A percentile compares a stretch with the other conserved stretches of the same genome.
Evolutionary conservation across 805 yeast genomes (phyloP).

Genomic region (Soucietia sequanensis): DNA sequence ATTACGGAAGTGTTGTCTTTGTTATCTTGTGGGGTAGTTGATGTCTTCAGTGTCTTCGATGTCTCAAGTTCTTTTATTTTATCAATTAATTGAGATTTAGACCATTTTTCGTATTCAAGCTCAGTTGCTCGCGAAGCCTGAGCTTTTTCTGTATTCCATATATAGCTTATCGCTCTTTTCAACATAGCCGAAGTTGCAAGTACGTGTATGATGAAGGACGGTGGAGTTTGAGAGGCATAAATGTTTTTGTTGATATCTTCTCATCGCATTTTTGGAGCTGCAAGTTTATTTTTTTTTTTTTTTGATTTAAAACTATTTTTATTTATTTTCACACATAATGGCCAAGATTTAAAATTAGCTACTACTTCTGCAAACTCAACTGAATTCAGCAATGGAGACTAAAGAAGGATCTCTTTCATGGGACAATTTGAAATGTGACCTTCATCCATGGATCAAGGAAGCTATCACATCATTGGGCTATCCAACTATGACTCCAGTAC

Average conservation of each 20-base stretch:
- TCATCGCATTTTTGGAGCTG: constrained; percentile 1
- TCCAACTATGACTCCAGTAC: constrained; percentile 91
- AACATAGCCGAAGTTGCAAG: no score
- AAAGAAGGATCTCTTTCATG: constrained; percentile 52
- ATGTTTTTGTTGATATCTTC: no score
- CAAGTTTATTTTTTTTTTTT: background rate
- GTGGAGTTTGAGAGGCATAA: no score
- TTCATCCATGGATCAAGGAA: constrained; percentile 69
- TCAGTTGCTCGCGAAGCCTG: constrained; percentile 5
- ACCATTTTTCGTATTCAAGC: constrained; percentile 58
- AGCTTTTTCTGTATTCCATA: constrained; percentile 18
- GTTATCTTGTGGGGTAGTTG: background rate
- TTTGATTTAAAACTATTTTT: no score
- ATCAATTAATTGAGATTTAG: constrained; percentile 60
- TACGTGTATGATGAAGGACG: no score
- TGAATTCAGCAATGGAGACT: constrained; percentile 17
- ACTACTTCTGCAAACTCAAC: background rate
- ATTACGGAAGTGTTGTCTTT: background rate
- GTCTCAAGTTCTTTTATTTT: constrained; percentile 61
- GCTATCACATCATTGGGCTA: constrained; percentile 77
- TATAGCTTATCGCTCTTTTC: constrained; percentile 20
- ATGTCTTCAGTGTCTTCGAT: constrained; percentile 3
- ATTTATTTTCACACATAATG: no score
- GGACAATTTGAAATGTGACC: constrained; percentile 50
- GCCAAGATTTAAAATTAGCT: background rate